Evolutionary conservation across 164 flowering plant species (phyloP).

Genomic region (Vitis rotundifolia): DNA sequence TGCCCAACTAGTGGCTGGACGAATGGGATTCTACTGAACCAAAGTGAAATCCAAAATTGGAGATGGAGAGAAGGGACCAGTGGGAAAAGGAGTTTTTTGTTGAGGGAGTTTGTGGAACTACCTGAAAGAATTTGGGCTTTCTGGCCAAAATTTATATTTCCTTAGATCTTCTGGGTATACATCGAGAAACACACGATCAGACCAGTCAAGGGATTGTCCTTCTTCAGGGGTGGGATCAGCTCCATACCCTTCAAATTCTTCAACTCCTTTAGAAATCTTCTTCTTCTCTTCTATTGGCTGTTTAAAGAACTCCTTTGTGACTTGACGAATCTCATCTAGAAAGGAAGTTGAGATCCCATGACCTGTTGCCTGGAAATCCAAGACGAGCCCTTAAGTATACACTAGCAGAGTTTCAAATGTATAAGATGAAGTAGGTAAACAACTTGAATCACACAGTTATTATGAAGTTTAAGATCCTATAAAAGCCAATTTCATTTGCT

Average conservation of each 20-base stretch:
- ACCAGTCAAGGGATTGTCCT: constrained; percentile 43
- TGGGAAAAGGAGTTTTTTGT: too few relatives aligned
- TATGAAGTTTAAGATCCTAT: too few relatives aligned
- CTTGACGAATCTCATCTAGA: constrained; percentile 22
- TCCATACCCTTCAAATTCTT: constrained; percentile 43
- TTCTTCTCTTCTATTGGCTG: constrained; percentile 40
- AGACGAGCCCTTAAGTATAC: too few relatives aligned
- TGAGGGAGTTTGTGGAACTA: background rate
- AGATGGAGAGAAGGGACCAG: too few relatives aligned
- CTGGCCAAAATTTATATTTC: constrained; percentile 37
- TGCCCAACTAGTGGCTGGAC: too few relatives aligned
- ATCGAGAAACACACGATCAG: constrained; percentile 32
- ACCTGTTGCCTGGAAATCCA: constrained; percentile 25
- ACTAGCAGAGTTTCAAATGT: too few relatives aligned
- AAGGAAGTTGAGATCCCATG: constrained; percentile 33
- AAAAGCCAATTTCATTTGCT: too few relatives aligned
- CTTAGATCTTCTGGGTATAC: constrained; percentile 32
- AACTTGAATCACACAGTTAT: too few relatives aligned
- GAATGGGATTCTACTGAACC: too few relatives aligned
- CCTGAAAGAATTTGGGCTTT: constrained; percentile 35
- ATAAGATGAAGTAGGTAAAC: too few relatives aligned
- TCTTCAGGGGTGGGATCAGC: constrained; percentile 31
- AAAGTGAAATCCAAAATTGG: too few relatives aligned
- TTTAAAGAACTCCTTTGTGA: constrained; percentile 32
- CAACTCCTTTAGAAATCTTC: constrained; percentile 21